A percentile compares a stretch with the other conserved stretches of the same genome.
Evolutionary conservation across 164 flowering plant genomes (phyloP).

Genomic region (Chloranthus sessilifolius): DNA sequence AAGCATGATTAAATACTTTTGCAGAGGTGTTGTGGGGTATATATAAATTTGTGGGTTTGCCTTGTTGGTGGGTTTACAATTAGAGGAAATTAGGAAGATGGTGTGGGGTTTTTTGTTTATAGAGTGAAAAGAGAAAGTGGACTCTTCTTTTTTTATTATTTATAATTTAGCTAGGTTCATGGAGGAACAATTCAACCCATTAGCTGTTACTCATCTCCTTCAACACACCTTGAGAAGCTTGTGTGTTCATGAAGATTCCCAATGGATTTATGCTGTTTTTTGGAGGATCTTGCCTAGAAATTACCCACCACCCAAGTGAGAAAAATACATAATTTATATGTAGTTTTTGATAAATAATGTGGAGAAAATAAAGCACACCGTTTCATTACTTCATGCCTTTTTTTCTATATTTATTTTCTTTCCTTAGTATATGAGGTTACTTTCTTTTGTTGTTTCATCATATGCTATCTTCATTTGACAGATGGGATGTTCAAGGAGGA

Average conservation of each 20-base stretch:
- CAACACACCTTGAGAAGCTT: constrained; percentile 91
- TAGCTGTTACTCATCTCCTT: constrained; percentile 89
- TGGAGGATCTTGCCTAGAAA: constrained; percentile 99
- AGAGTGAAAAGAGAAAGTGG: constrained; percentile 14
- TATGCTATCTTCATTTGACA: constrained; percentile 14
- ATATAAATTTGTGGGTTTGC: constrained; percentile 30
- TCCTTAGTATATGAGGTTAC: background rate
- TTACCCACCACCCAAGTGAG: constrained; percentile 96
- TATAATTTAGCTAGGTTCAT: constrained; percentile 25
- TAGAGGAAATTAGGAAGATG: constrained; percentile 28
- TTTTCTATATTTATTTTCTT: background rate
- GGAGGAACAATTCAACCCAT: constrained; percentile 78
- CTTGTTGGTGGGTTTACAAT: constrained; percentile 35
- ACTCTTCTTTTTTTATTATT: no score
- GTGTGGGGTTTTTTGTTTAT: constrained; percentile 26
- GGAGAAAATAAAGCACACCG: no score
- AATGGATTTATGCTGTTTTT: constrained; percentile 96
- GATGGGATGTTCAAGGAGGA: constrained; percentile 95
- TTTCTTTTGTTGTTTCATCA: background rate
- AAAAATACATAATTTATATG: background rate
- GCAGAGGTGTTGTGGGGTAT: constrained; percentile 21
- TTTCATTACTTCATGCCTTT: no score
- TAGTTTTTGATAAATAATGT: no score
- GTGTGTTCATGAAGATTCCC: constrained; percentile 76
- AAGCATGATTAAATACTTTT: constrained; percentile 19